Percentiles rank a stretch among this genome's conserved stretches.
Evolutionary conservation across 2,329 filamentous ascomycete species (phyloP).

Genomic region (Rutstroemia sp.): DNA sequence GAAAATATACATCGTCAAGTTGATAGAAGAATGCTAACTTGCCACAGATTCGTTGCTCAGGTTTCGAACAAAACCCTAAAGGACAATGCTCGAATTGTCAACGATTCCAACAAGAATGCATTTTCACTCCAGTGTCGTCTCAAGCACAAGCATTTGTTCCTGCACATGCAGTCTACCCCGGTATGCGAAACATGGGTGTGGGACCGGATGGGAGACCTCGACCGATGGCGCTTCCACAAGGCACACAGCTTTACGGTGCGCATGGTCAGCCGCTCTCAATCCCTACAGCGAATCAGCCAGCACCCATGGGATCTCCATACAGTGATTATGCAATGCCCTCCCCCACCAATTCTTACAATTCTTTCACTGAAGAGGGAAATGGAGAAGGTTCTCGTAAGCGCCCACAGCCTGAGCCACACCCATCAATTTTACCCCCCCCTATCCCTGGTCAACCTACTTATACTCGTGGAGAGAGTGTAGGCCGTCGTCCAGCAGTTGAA

Average conservation of each 20-base stretch:
- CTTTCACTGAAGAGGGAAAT: constrained; percentile 18
- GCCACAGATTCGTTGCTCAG: constrained; percentile 64
- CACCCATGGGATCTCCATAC: constrained; percentile 21
- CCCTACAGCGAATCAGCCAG: constrained; percentile 19
- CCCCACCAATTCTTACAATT: constrained; percentile 27
- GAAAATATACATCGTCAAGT: not conserved
- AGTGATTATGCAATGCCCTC: constrained; percentile 28
- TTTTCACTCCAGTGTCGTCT: constrained; percentile 69
- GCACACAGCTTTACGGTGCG: constrained; percentile 31
- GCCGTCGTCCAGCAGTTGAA: constrained; percentile 22
- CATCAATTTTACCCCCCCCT: constrained; percentile 31
- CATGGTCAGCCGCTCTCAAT: constrained; percentile 32
- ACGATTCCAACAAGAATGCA: constrained; percentile 68
- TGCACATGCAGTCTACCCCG: constrained; percentile 58
- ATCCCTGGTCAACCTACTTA: constrained; percentile 27
- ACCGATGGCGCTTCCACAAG: constrained; percentile 24
- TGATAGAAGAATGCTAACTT: constrained; percentile 11
- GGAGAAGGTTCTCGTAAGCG: constrained; percentile 26
- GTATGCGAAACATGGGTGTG: constrained; percentile 37
- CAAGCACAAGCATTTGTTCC: constrained; percentile 70
- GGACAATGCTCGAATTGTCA: constrained; percentile 67
- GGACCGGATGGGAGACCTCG: constrained; percentile 29
- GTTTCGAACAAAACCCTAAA: constrained; percentile 64
- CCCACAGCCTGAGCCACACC: constrained; percentile 29
- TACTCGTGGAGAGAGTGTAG: constrained; percentile 18